phyloP scores from a whole-genome alignment of 306 rosid genomes.

The Neltuma alba region DNA sequence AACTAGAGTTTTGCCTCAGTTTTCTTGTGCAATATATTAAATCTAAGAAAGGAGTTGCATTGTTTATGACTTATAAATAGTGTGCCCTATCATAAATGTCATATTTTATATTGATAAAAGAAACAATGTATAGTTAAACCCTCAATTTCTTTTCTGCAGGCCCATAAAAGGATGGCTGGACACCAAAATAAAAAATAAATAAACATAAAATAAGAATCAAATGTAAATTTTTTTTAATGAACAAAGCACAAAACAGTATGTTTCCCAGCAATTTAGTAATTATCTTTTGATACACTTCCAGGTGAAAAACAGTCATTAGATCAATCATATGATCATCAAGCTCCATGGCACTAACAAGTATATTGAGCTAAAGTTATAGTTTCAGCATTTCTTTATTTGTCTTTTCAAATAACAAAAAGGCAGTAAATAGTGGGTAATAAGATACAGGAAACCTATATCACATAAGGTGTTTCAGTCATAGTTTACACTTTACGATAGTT shows the following conservation, averaged over 20 bases:
- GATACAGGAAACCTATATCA: not conserved
- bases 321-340: constrained; percentile 6
- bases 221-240: not conserved
- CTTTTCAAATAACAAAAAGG: not conserved
- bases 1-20: not conserved
- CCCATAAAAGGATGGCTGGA: not conserved
- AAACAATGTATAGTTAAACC: not conserved
- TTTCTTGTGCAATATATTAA: not conserved
- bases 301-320: not conserved
- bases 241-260: not conserved
- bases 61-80: not conserved
- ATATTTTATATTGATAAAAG: not conserved
- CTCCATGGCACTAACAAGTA: not conserved
- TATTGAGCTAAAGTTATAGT: not conserved
- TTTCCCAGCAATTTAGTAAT: not conserved
- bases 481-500: not conserved
- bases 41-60: not conserved
- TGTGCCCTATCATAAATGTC: not conserved
- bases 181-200: not conserved
- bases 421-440: not conserved
- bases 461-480: not conserved
- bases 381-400: not conserved
- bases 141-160: not conserved
- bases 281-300: not conserved
- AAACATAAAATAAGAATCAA: not conserved